These are phyloP conservation scores for Schizochytrium sp. DNA, from an alignment of 108 stramenopile species.

Conservation along the genomic window DNA sequence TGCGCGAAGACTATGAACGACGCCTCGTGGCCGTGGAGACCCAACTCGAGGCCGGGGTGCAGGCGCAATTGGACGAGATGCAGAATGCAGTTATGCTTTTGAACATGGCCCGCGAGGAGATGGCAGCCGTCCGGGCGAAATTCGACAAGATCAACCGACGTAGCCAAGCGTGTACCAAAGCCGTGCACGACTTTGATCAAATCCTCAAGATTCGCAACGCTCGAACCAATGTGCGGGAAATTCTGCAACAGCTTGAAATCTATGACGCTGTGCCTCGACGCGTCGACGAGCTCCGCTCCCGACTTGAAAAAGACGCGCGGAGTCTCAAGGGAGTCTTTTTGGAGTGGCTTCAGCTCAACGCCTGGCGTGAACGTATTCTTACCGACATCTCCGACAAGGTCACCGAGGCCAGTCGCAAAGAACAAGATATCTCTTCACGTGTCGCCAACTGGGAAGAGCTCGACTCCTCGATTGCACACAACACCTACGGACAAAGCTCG, in stretches of 20 bases:
- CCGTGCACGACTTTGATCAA: background rate
- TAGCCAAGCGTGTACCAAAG: background rate
- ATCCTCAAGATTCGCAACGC: background rate
- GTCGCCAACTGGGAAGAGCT: slow-evolving; percentile 11
- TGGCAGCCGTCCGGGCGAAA: background rate
- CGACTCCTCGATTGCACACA: background rate
- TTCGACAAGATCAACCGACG: background rate
- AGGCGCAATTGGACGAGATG: slow-evolving; percentile 9
- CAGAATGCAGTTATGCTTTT: background rate
- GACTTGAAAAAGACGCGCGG: background rate
- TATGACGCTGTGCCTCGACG: background rate
- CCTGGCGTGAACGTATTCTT: background rate
- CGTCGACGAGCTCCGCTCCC: background rate
- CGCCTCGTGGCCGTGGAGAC: background rate
- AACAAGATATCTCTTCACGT: background rate
- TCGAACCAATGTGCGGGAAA: background rate
- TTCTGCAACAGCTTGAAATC: slow-evolving; percentile 6
- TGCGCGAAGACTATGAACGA: background rate
- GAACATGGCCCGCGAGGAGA: background rate
- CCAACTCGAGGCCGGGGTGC: background rate
- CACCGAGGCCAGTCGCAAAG: slow-evolving; percentile 5
- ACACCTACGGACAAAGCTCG: background rate
- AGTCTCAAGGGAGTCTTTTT: background rate
- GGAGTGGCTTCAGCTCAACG: slow-evolving; percentile 15
- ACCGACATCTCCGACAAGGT: background rate